A percentile compares a stretch with the other conserved stretches of the same genome.
phyloP scores from a whole-genome alignment of 176 grass and related monocot species.

The Pontederia paniculata region DNA sequence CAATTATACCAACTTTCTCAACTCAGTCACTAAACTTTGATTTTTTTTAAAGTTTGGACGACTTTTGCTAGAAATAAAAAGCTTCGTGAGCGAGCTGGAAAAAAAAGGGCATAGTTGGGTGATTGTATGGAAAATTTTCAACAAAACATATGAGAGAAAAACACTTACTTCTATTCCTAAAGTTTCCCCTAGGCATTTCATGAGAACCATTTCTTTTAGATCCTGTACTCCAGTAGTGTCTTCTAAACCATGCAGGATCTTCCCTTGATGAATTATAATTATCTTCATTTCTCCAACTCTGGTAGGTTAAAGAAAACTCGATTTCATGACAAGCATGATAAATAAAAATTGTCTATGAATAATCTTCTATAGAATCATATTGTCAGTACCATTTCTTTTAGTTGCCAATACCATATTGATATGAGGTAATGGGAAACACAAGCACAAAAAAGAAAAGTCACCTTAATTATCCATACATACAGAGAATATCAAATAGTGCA shows the following conservation, averaged over 20 bases:
- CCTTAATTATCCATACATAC: no score
- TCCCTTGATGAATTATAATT: constrained; percentile 28
- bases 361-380: no score
- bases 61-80: not conserved
- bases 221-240: constrained; percentile 55
- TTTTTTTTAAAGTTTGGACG: no score
- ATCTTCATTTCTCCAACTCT: constrained; percentile 76
- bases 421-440: no score
- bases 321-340: not conserved
- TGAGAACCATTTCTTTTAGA: constrained; percentile 29
- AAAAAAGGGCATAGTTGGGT: not conserved
- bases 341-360: no score
- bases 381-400: no score
- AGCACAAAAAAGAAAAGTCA: no score
- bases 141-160: constrained; percentile 4
- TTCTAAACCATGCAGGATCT: constrained; percentile 74
- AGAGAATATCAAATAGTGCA: no score
- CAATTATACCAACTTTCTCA: no score
- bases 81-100: not conserved
- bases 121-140: not conserved
- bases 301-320: constrained; percentile 16
- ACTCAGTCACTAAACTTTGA: no score
- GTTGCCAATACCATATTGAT: no score
- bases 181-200: constrained; percentile 28
- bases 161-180: constrained; percentile 34